Conservation (phyloP, 306 rosid genomes). For the Medicago truncatula region DNA sequence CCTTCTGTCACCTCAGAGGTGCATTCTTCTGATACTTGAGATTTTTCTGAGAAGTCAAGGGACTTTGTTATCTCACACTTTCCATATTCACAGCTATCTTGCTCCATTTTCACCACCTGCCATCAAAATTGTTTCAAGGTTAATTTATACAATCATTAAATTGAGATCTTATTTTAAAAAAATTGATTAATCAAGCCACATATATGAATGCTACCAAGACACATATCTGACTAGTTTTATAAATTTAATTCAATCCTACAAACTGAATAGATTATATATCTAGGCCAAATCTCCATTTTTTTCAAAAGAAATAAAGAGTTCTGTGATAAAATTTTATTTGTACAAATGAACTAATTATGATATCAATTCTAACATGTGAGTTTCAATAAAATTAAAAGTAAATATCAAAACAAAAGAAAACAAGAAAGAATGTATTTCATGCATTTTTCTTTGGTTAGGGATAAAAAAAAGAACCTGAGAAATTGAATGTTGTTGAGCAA, state of each 20-base stretch:
- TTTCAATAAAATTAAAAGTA: too few relatives aligned
- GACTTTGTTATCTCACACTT: slow-evolving; percentile 66
- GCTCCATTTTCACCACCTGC: slow-evolving; percentile 44
- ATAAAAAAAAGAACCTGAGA: slow-evolving; percentile 57
- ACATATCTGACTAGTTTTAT: too few relatives aligned
- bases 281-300: not conserved
- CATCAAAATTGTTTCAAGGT: not conserved
- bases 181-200: not conserved
- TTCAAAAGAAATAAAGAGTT: too few relatives aligned
- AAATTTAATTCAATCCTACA: not conserved
- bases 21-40: slow-evolving; percentile 58
- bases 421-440: not conserved
- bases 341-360: not conserved
- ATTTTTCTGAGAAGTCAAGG: slow-evolving; percentile 78
- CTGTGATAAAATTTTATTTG: too few relatives aligned
- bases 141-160: not conserved
- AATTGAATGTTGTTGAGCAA: slow-evolving; percentile 49
- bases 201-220: too few relatives aligned
- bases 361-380: too few relatives aligned
- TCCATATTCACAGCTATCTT: slow-evolving; percentile 56
- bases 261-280: not conserved
- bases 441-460: not conserved
- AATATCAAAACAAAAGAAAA: too few relatives aligned
- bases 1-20: slow-evolving; percentile 48
- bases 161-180: not conserved